phyloP scores from a whole-genome alignment of 2,329 filamentous ascomycete genomes.

The Aspergillus pseudonomiae region DNA sequence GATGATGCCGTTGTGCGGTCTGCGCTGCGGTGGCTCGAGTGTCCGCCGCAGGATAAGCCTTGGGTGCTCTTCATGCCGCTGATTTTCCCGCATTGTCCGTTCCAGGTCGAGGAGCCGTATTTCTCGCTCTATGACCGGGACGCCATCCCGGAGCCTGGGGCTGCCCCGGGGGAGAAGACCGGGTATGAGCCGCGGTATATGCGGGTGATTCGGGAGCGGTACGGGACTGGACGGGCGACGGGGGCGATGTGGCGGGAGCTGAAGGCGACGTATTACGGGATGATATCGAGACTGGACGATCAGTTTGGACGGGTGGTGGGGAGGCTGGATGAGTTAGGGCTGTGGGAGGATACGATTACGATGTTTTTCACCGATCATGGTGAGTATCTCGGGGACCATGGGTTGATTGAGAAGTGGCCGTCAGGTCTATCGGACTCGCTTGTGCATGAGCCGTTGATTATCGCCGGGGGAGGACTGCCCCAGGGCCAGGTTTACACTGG shows the following conservation, averaged over 20 bases:
- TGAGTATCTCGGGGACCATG: slow-evolving; percentile 53
- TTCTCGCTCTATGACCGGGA: slow-evolving; percentile 51
- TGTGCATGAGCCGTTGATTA: not conserved
- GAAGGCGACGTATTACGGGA: slow-evolving; percentile 52
- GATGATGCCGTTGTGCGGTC: slow-evolving; percentile 49
- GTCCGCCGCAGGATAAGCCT: slow-evolving; percentile 34
- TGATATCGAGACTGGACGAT: slow-evolving; percentile 51
- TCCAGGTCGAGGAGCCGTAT: slow-evolving; percentile 53
- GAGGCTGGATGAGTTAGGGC: not conserved
- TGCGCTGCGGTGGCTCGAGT: slow-evolving; percentile 49
- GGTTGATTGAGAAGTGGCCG: slow-evolving; percentile 55
- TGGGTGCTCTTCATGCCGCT: slow-evolving; percentile 8
- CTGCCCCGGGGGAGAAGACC: not conserved
- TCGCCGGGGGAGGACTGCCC: not conserved
- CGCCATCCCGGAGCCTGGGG: not conserved
- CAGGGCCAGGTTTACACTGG: not conserved
- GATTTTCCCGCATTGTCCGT: slow-evolving; percentile 52
- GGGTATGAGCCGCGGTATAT: not conserved
- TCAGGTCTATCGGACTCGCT: slow-evolving; percentile 48
- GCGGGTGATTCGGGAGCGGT: slow-evolving; percentile 17
- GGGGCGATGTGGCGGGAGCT: slow-evolving; percentile 50
- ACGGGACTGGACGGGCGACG: slow-evolving; percentile 46
- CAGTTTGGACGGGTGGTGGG: slow-evolving; percentile 47
- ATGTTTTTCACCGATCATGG: slow-evolving; percentile 25
- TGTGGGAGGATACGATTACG: not conserved